These are phyloP conservation scores for Cladorrhinum samala DNA, from an alignment of 495 filamentous ascomycete species.

Conservation along the genomic window DNA sequence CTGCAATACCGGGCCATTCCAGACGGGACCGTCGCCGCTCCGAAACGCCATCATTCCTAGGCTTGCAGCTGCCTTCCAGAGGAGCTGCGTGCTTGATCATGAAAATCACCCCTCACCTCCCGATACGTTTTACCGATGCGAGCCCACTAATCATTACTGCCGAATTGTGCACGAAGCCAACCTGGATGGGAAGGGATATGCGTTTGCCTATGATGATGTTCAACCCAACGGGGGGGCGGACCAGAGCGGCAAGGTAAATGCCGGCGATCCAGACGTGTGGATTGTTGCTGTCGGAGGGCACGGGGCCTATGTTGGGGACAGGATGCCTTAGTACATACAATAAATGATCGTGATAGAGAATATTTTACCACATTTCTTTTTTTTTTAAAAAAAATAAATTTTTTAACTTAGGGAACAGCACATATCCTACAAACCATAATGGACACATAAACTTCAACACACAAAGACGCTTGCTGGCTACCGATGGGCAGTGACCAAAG, in stretches of 20 bases:
- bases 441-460: no score
- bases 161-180: constrained; percentile 61
- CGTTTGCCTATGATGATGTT: constrained; percentile 79
- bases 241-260: constrained; percentile 61
- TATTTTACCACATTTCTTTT: no score
- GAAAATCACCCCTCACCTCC: constrained; percentile 47
- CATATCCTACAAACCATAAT: no score
- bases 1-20: constrained; percentile 67
- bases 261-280: constrained; percentile 52
- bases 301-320: constrained; percentile 20
- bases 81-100: constrained; percentile 51
- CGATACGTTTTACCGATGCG: constrained; percentile 48
- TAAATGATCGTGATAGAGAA: neutral
- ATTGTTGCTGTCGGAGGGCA: constrained; percentile 62
- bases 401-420: no score
- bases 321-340: constrained; percentile 12
- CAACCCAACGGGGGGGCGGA: constrained; percentile 53
- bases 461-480: no score
- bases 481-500: no score
- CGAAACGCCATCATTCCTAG: constrained; percentile 59
- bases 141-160: constrained; percentile 66
- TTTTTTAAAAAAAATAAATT: no score
- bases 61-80: constrained; percentile 63
- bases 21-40: constrained; percentile 44
- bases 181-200: constrained; percentile 63